Base-by-base conservation (phyloP, 176 grass and related monocot genomes). In the Oryza glaberrima region DNA sequence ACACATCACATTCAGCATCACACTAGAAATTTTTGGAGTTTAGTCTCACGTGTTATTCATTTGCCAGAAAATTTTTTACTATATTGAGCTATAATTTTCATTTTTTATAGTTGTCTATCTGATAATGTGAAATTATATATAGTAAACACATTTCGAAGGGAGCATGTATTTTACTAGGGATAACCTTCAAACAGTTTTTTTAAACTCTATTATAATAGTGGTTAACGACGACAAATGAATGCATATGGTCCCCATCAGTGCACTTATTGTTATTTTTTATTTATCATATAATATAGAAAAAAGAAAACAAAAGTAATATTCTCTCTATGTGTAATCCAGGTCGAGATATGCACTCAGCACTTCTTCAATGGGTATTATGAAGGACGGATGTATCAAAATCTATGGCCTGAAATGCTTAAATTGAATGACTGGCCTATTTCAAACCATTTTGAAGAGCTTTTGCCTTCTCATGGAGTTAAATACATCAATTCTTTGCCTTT, bases 341-440 rank as follows among this genome's bases (percentile, higher is more conserved):
- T 89, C 1, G 72, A 83, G 73, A 90, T 94, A 85, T 19, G 75
- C 60, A 77, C 65, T 14, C 2, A 81, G 16, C 75, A 88, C 11
- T 97, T 97, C 64, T 93, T 97, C 44, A 30, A 81, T 26, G 87
- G 94, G 34, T 97, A 97, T 77, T 75, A 47, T 48, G 15, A 70
- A 38, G 94, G 94, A 35, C 73, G 89, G 44, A 67, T 84, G 81
- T 88, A 94, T 88, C 11, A 0, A 34, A 94, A 97, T 75, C 15
- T 32, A 17, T 97, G 94, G 94, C 94, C 94, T 73, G 77, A 86
- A 80, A 89, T 97, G 88, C 90, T 93, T 72, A 97, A 97, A 88
- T 84, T 94, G 65, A 94, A 97, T 48, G 94, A 97, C 51, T 97
- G 94, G 94, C 94, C 94, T 73, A 87, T 91, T 34, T 91, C 91